Base-by-base conservation (phyloP, 2,329 filamentous ascomycete genomes). In the Clathrospora elynae region DNA sequence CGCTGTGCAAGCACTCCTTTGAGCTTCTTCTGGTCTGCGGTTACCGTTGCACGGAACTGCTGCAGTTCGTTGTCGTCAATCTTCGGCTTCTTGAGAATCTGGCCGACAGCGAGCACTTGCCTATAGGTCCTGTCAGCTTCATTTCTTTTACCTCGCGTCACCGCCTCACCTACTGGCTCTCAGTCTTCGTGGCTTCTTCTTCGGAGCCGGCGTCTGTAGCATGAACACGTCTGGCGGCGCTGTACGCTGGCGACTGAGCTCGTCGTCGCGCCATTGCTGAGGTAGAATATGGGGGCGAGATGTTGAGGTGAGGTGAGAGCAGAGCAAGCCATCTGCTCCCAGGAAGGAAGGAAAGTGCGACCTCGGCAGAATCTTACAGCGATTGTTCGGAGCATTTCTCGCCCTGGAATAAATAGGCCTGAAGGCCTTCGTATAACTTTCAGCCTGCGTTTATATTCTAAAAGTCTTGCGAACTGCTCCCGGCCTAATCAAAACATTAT, bases 121-220 rank as follows among this genome's bases (percentile, higher is more conserved):
- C 64, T 66, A 14, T 6, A 2, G 3, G 17, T 10, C 2, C 2
- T 23, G 14, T 60, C 24, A 56, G 49, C n/a, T 14, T 13, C 2
- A 1, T 20, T 5, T 5, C 17, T 28, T 3, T 31, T 12, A 2
- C 10, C 10, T 20, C 7, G 8, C 5, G 6, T 12, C 0, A 3
- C 13, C 18, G 8, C 4, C 30, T 16, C 8, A 46, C 61, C 29
- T 36, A 66, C 63, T 64, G 64, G 49, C 55, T 67, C 22, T 62
- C 55, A 2, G 56, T 59, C 4, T 31, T 45, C 8, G 26, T 28
- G 12, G 26, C 40, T 7, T 49, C 47, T 6, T 51, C 51, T 12
- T 53, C 51, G 8, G 25, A 28, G 9, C 25, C 22, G 28, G 22
- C 9, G 5, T 46, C 32, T 22, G 33, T 49, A 3, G 29, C 31